Evolutionary conservation across 192 early-diverging fungal genomes (phyloP), one percentile per base, ranked within the genome.

Genomic region (Coemansia sp.): DNA sequence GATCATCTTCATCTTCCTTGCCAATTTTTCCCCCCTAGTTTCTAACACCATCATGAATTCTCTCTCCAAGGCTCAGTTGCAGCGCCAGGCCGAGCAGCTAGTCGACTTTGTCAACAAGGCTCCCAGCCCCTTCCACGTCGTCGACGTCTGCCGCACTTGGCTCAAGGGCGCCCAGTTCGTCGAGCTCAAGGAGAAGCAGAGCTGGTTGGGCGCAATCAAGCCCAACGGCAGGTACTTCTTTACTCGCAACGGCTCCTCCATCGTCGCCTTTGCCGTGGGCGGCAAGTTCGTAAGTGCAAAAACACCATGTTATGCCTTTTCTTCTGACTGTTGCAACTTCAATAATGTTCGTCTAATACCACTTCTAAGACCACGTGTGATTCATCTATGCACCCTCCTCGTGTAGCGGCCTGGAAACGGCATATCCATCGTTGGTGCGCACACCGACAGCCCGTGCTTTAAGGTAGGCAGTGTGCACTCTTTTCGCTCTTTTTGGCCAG

Each of bases 121-220:
- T 1, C 96, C 95, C 24, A 97, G 94, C 32, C 98, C 98, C 25
- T 99, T 97, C 86, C 98, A 99, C 77, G 96, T 92, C 41, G 93
- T 96, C 27, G 92, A 94, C 56, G 89, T 94, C 51, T 87, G 92
- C 38, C 81, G 86, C 53, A 71, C 76, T 59, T 86, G 87, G 46
- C 89, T 99, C 24, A 65, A 82, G 36, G 84, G 87, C 45, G 91
- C 90, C 32, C 91, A 95, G 0, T 99, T 94, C 79, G 72, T 85
- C 43, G 93, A 94, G 85, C 87, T 99, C 69, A 89, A 89, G 68
- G 98, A 99, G 72, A 89, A 89, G 69, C 91, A 94, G 64, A 87
- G 76, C 77, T 98, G 95, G 94, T 67, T 69, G 17, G 87, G 86
- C 40, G 75, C 72, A 19, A 71, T 98, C 59, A 79, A 88, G 72